Percentiles rank a stretch among this genome's conserved stretches.
Evolutionary conservation across 2,329 filamentous ascomycete species (phyloP).

Genomic region (Macrophomina tecta): DNA sequence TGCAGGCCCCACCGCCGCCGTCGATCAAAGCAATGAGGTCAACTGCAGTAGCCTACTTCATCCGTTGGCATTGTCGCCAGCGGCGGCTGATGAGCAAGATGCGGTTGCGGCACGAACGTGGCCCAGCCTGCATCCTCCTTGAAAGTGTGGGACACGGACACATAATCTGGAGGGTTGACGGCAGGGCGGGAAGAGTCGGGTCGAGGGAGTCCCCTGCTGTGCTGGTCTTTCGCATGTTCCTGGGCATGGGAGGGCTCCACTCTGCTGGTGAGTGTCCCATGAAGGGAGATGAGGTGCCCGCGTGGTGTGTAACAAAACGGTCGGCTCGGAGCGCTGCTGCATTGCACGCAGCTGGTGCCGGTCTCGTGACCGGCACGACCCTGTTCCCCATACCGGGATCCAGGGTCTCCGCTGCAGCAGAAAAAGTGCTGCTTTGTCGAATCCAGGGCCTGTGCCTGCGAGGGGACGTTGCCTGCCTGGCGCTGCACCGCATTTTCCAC

Average conservation of each 20-base stretch:
- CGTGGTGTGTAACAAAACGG: neutral
- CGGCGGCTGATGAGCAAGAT: neutral
- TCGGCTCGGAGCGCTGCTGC: constrained; percentile 14
- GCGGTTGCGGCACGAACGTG: neutral
- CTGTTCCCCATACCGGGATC: neutral
- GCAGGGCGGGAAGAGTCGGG: neutral
- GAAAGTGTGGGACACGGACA: neutral
- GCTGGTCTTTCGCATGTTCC: neutral
- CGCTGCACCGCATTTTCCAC: neutral
- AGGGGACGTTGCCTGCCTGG: neutral
- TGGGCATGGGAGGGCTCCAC: neutral
- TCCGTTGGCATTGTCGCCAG: neutral
- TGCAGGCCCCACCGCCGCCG: neutral
- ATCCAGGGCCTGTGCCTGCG: neutral
- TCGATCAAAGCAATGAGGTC: neutral
- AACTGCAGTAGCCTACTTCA: neutral
- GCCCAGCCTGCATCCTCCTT: neutral
- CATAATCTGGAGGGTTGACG: neutral
- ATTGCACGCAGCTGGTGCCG: constrained; percentile 7
- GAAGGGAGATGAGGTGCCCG: neutral
- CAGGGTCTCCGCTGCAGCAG: neutral
- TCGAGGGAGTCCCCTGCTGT: neutral
- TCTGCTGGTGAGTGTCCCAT: neutral
- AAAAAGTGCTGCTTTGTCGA: neutral
- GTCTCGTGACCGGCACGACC: constrained; percentile 6